A percentile compares a stretch with the other conserved stretches of the same genome.
These are phyloP conservation scores for Hamigera avellanea DNA, from an alignment of 495 filamentous ascomycete species.

Conservation along the genomic window DNA sequence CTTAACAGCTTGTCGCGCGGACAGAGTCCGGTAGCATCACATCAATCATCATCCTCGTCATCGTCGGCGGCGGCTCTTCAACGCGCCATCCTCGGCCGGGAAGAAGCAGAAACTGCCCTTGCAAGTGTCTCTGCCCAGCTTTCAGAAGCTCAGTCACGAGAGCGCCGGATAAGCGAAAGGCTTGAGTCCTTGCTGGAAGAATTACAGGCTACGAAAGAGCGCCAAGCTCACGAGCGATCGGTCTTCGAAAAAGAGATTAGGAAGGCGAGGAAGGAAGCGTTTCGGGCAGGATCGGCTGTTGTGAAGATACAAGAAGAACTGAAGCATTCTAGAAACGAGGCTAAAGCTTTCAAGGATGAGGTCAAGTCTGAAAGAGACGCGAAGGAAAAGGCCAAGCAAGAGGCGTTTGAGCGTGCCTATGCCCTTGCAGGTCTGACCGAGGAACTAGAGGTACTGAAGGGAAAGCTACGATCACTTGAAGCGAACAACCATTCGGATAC, in stretches of 20 bases:
- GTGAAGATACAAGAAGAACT: conserved; percentile 78
- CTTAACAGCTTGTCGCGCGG: conserved; percentile 62
- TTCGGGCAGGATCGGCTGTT: conserved; percentile 63
- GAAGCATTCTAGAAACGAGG: conserved; percentile 49
- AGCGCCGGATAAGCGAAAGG: conserved; percentile 64
- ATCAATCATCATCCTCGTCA: conserved; percentile 8
- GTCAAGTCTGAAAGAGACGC: conserved; percentile 36
- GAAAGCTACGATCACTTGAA: conserved; percentile 46
- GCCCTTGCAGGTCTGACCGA: conserved; percentile 61
- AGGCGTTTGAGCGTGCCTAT: conserved; percentile 65
- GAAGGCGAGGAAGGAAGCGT: conserved; percentile 71
- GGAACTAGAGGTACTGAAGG: conserved; percentile 44
- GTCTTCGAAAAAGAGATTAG: conserved; percentile 80
- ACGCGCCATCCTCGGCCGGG: conserved; percentile 69
- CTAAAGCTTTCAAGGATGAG: conserved; percentile 41
- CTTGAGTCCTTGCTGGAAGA: conserved; percentile 73
- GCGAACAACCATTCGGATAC: conserved; percentile 30
- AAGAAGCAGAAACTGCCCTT: conserved; percentile 57
- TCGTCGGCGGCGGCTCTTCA: conserved; percentile 59
- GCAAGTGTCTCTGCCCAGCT: conserved; percentile 48
- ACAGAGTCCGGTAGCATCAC: conserved; percentile 46
- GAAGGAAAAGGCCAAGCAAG: conserved; percentile 54
- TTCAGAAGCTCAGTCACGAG: conserved; percentile 60
- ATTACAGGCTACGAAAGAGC: conserved; percentile 61
- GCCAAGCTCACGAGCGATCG: conserved; percentile 56